phyloP scores from a whole-genome alignment of 208 protist genomes.

The Acanthamoeba lenticulata region DNA sequence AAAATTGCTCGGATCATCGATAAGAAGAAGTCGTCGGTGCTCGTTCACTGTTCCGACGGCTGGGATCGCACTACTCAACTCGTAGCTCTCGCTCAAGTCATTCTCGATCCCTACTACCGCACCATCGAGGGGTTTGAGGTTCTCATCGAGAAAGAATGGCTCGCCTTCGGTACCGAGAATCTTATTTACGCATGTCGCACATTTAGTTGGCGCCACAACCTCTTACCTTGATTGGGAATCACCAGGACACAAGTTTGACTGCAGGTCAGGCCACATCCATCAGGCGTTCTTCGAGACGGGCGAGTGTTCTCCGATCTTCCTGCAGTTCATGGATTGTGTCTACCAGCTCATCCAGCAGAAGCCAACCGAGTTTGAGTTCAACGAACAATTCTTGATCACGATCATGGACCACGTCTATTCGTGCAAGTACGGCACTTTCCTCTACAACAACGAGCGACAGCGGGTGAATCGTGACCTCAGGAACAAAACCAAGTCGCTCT shows the following conservation, averaged over 20 bases:
- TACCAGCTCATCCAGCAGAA: constrained; percentile 78
- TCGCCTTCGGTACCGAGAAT: constrained; percentile 88
- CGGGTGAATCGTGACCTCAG: constrained; percentile 46
- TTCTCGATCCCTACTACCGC: constrained; percentile 95
- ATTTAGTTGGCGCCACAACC: not conserved
- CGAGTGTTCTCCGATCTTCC: constrained; percentile 82
- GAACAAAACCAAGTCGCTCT: constrained; percentile 63
- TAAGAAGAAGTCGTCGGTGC: constrained; percentile 63
- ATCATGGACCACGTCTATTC: constrained; percentile 81
- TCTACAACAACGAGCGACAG: constrained; percentile 69
- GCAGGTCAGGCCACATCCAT: constrained; percentile 74
- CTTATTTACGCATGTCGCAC: not conserved
- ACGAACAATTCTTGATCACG: constrained; percentile 77
- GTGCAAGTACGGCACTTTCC: constrained; percentile 74
- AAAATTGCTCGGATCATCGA: constrained; percentile 75
- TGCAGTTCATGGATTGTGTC: constrained; percentile 87
- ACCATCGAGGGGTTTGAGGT: constrained; percentile 84
- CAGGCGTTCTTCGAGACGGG: constrained; percentile 36
- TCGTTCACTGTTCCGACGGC: constrained; percentile 87
- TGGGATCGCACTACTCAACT: constrained; percentile 95
- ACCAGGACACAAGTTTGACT: constrained; percentile 89
- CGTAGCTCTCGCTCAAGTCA: constrained; percentile 88
- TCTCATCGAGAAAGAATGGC: constrained; percentile 96
- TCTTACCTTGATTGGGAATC: not conserved
- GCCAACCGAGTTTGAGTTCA: constrained; percentile 81